phyloP scores from a whole-genome alignment of 208 protist species.

The Trypanosoma melophagium region DNA sequence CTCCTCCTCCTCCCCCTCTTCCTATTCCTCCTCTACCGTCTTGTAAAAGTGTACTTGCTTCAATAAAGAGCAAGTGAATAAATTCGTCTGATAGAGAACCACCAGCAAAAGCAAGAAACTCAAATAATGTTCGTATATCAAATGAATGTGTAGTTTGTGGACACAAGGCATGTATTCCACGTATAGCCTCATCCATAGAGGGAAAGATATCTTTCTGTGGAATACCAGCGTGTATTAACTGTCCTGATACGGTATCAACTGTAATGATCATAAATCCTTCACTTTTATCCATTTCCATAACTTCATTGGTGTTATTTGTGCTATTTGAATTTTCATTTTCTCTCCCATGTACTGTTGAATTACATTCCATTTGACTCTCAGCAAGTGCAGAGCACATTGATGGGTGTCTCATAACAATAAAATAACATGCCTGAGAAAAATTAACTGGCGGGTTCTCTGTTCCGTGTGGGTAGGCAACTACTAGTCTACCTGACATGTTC shows the following conservation, averaged over 20 bases:
- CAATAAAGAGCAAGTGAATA: slow-evolving; percentile 29
- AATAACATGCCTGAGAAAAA: slow-evolving; percentile 15
- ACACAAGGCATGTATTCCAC: slow-evolving; percentile 24
- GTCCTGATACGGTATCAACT: slow-evolving; percentile 30
- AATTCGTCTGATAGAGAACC: slow-evolving; percentile 25
- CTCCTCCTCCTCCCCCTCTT: too few relatives aligned
- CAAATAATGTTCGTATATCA: slow-evolving; percentile 19
- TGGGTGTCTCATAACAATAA: slow-evolving; percentile 27
- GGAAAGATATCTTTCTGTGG: slow-evolving; percentile 28
- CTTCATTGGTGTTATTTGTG: neutral
- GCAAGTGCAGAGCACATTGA: neutral
- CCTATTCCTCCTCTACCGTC: too few relatives aligned
- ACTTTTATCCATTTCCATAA: neutral
- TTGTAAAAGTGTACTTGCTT: neutral
- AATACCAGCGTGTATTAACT: slow-evolving; percentile 25
- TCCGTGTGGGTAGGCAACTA: neutral
- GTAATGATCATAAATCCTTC: slow-evolving; percentile 11
- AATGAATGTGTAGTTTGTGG: neutral
- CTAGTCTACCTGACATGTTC: slow-evolving; percentile 1
- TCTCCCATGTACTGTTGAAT: neutral
- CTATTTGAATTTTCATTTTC: neutral
- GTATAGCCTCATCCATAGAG: slow-evolving; percentile 23
- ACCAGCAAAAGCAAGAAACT: slow-evolving; percentile 34
- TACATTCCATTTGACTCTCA: neutral
- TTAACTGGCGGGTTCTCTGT: neutral